Base-by-base conservation (phyloP, 257 asterid species). In the Solanum etuberosum region DNA sequence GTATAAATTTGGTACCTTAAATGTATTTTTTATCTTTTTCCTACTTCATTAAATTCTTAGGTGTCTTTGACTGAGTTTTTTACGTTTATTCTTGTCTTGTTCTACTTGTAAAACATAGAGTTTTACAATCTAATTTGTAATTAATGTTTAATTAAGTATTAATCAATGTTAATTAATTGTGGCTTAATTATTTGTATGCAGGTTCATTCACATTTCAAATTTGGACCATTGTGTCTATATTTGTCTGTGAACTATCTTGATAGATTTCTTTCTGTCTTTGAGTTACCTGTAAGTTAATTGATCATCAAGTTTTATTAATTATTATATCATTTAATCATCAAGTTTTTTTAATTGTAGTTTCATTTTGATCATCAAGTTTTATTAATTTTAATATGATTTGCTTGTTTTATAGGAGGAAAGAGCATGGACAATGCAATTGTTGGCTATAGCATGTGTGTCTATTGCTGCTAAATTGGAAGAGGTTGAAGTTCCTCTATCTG, bases 391-490 rank as follows among this genome's bases (percentile, higher is more conserved):
- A 85, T 25, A 32, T 7, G 8, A 29, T 68, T 20, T 86, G 59
- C 67, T 77, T 83, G 68, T 90, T 83, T 86, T 67, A 67, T 40
- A 87, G 86, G 72, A 86, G 89, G 85, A 68, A 59, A 83, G 89
- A 77, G 68, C 31, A 63, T 92, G 94, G 94, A 88, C 86, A 89
- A 88, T 88, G 54, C 92, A 88, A 23, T 72, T 92, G 40, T 37
- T 90, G 68, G 91, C 90, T 81, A 87, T 92, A 16, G 89, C 93
- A 14, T 92, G 93, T 86, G 85, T 90, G 51, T 90, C 93, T 83
- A 89, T 92, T 81, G 94, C 94, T 7, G 91, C 93, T 72, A 92
- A 92, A 88, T 65, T 92, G 90, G 94, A 90, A 46, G 94, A 92
- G 88, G 84, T 88, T 21, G 89, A 77, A 48, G 91, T 89, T 89